Base-by-base conservation (phyloP, 129 eudicot genomes). In the Helianthus tuberosus region DNA sequence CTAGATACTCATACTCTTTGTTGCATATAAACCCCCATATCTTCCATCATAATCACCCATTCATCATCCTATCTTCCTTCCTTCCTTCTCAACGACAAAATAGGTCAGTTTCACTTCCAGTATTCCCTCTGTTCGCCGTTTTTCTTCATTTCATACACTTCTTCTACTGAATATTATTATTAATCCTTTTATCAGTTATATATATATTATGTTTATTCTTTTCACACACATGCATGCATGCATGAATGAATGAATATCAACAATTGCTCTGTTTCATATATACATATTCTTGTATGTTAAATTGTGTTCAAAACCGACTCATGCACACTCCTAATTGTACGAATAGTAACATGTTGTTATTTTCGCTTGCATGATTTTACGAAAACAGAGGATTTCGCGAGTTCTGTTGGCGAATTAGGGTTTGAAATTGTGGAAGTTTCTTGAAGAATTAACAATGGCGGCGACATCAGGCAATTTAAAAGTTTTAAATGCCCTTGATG, bases 401-500 rank as follows among this genome's bases (percentile, higher is more conserved):
- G 20, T 14, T 14, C 55, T 14, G 10, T 66, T 23, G 55, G 5
- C n/a, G 41, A 49, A 48, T 63, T 62, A 32, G 78, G 78, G 78
- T 35, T 46, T 20, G 9, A 4, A 43, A 48, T 38, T 12, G 9
- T 7, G 13, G 46, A 27, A 41, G 32, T 3, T 71, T 57, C 39
- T 23, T n/a, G 54, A 71, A 55, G 39, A 57, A 16, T 12, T 32
- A 32, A 13, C 35, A 67, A 78, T 78, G 82, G 66, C 78, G 82
- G 66, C 78, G 47, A 64, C 82, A 46, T 32, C 53, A n/a, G 81
- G 80, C 17, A 80, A 84, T 60, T 54, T 86, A 43, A 74, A 86
- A 58, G 90, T 86, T 55, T 74, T 86, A 5, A 83, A 54, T 11
- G 85, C 90, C 3, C 82, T 86, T 15, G 90, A 86, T 61, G 85